Base-by-base conservation (phyloP, 208 protist genomes). In the Leishmania gerbilli region DNA sequence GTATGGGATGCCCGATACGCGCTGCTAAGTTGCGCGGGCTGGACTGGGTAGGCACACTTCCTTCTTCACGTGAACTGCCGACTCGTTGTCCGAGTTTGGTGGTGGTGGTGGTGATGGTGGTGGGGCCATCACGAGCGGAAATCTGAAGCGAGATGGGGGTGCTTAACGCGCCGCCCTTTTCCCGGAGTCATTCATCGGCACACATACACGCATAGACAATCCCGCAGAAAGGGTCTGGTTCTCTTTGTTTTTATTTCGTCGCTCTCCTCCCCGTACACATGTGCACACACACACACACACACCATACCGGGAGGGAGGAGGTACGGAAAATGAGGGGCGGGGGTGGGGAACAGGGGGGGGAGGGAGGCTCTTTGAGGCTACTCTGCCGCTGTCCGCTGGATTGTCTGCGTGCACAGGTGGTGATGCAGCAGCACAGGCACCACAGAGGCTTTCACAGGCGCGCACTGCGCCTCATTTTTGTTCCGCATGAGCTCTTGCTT, bases 1-100 rank as follows among this genome's bases (percentile, higher is more conserved):
- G 68, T 72, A 71, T 89, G 86, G 83, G 78, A 83, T 37, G 75
- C 83, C 9, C 86, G 86, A 11, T 82, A 83, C 60, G 77, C 80
- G 13, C 76, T 87, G 77, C 72, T 89, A 21, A 79, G 83, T 37
- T 76, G 79, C 55, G 71, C 64, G 8, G 76, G 5, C 7, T 56
- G 42, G 13, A 31, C 2, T 27, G 58, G 4, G 2, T 56, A 51
- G 56, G 9, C 65, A 45, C 31, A 40, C 62, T 42, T 80, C 21
- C 68, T 74, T 34, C 68, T 74, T 37, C 4, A 21, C 21, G 24
- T 53, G 17, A 5, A 17, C 45, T 21, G 24, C 24, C 68, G 2
- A 53, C 68, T 49, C 24, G 27, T 53, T 53, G 24, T 27, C 11
- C 19, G 15, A 34, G 27, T 31, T 74, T 31, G 27, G 21, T 27